Base-by-base conservation (phyloP, 192 early-diverging fungal genomes). In the Obelidium mucronatum region DNA sequence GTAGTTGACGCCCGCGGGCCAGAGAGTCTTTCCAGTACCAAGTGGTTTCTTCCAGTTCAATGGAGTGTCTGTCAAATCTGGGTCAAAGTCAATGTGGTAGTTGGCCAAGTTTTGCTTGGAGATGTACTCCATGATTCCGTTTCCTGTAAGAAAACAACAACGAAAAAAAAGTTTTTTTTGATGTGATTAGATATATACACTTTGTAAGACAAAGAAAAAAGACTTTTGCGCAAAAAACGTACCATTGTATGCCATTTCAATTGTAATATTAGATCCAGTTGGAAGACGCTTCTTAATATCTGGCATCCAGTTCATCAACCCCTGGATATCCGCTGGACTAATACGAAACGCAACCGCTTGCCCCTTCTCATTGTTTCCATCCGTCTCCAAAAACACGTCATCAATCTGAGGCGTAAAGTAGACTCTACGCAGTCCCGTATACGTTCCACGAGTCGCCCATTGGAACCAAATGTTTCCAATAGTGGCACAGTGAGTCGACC, bases 391-490 rank as follows among this genome's bases (percentile, higher is more conserved):
- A n/a, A n/a, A n/a, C n/a, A n/a, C n/a, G n/a, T n/a, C n/a, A n/a
- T n/a, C 79, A 40, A 73, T 37, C 37, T 73, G 72, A 6, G 72
- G 40, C 6, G 80, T 77, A 28, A 86, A 63, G 67, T 86, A 86
- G 11, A 85, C 71, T 24, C 84, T 67, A 15, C 83, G 81, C 76
- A 83, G 75, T 28, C 83, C 83, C 26, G 77, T 61, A 73, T 84
- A 85, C 65, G 84, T 15, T 33, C 77, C 69, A 19, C 69, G 84
- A 19, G 83, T 85, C 35, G 79, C 84, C 83, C 83, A 85, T 37
- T 75, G 55, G 40, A 86, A 51, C n/a, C n/a, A n/a, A n/a, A n/a
- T n/a, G n/a, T n/a, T n/a, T n/a, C n/a, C n/a, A n/a, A n/a, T n/a
- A n/a, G 80, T 82, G 86, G 34, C 79, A 40, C 86, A 85, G 8